Evolutionary conservation across 495 filamentous ascomycete species (phyloP), one percentile per base, ranked within the genome.

Genomic region (Glonium stellatum): DNA sequence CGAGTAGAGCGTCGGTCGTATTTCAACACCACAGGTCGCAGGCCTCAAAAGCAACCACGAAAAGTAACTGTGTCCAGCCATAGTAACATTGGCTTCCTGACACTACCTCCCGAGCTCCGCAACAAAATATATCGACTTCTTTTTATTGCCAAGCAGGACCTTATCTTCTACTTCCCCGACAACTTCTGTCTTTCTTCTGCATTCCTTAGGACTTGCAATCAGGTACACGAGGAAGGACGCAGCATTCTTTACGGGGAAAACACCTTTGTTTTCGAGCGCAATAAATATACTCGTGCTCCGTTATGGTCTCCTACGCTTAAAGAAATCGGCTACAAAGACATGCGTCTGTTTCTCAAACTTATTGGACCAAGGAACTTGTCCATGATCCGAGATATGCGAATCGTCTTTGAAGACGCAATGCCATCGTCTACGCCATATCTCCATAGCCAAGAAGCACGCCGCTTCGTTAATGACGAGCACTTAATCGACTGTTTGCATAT

Each of bases 191-290:
- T 58, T 22, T 72, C 73, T 19, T 60, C 67, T 5, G 63, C 58
- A 15, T 65, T 77, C 19, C 69, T 77, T 25, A 57, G 68, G 15
- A 72, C 70, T 21, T 76, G 72, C 62, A 64, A 55, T 27, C 54
- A 63, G 12, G 57, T 76, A 36, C 52, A 68, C 57, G 53, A 63
- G 13, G 74, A 77, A 63, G 72, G 54, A 18, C 64, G 67, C 41
- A 64, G 39, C 27, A 58, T 75, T 18, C 56, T 77, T 9, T 77
- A 77, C 57, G 62, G 68, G 15, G 64, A 70, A 56, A 75, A 75
- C 54, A 63, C 57, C 21, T 76, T 77, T 58, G 1, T 61, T 18
- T 71, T 76, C 42, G 60, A 53, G 21, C 61, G 69, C 25, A 60
- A 66, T 25, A 42, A 23, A 6, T 5, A 18, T 0, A 58, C 53